These are phyloP conservation scores for Penicillium sp. DNA, from an alignment of 2,329 filamentous ascomycete genomes.

Conservation along the genomic window DNA sequence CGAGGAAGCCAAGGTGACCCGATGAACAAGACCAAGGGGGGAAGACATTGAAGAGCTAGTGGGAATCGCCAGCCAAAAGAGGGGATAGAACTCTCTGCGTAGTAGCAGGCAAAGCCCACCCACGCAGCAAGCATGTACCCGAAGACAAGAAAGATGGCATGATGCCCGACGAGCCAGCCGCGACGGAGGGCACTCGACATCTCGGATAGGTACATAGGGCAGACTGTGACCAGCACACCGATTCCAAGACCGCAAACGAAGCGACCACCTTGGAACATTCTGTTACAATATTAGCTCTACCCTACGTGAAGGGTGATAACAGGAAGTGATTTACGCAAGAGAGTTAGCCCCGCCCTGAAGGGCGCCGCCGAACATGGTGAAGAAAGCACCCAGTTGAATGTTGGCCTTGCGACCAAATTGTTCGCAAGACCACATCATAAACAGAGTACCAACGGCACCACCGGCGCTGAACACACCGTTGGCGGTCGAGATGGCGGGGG, in stretches of 20 bases:
- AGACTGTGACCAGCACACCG: slow-evolving; percentile 44
- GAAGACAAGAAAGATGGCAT: slow-evolving; percentile 49
- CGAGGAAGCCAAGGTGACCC: slow-evolving; percentile 45
- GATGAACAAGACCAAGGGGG: slow-evolving; percentile 40
- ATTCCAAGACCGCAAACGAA: slow-evolving; percentile 45
- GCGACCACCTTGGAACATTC: slow-evolving; percentile 48
- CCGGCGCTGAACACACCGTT: slow-evolving; percentile 52
- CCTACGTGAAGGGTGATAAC: neutral
- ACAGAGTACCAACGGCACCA: slow-evolving; percentile 48
- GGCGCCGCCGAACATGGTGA: slow-evolving; percentile 48
- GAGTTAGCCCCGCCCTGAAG: slow-evolving; percentile 48
- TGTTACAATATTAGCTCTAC: slow-evolving; percentile 10
- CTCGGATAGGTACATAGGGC: slow-evolving; percentile 48
- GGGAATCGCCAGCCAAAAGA: slow-evolving; percentile 49
- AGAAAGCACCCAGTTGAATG: slow-evolving; percentile 48
- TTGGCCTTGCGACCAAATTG: slow-evolving; percentile 46
- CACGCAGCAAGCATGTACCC: slow-evolving; percentile 48
- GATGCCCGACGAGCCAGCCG: slow-evolving; percentile 48
- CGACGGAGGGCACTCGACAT: slow-evolving; percentile 42
- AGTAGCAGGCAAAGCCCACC: slow-evolving; percentile 49
- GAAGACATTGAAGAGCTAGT: slow-evolving; percentile 42
- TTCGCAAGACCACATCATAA: slow-evolving; percentile 52
- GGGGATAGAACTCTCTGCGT: slow-evolving; percentile 34
- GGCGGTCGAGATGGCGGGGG: slow-evolving; percentile 48
- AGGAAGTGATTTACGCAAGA: slow-evolving; percentile 34